Conservation (phyloP, 441 rosid genomes). For the Gossypium trilobum region DNA sequence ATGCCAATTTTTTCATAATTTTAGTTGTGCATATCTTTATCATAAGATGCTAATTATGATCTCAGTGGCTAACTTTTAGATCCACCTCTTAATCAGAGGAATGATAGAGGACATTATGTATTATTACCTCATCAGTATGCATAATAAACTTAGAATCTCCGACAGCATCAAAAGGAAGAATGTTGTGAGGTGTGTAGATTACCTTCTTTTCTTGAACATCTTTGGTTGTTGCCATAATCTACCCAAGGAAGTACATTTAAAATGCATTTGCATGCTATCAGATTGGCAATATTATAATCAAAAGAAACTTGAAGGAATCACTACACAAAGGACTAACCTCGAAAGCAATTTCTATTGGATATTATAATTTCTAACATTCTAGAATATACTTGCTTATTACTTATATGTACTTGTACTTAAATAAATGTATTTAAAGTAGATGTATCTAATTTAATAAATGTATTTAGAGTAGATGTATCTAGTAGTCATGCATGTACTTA, state of each 20-base stretch:
- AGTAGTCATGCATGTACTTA: too few relatives aligned
- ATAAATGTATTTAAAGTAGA: too few relatives aligned
- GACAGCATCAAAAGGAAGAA: constrained; percentile 90
- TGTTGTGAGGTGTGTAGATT: constrained; percentile 86
- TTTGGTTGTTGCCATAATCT: constrained; percentile 96
- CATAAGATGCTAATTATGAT: neutral
- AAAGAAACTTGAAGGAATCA: constrained; percentile 1
- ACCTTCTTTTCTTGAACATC: constrained; percentile 96
- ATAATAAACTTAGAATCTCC: constrained; percentile 80
- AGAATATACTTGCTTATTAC: too few relatives aligned
- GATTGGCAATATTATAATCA: constrained; percentile 8
- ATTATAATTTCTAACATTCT: too few relatives aligned
- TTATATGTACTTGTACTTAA: too few relatives aligned
- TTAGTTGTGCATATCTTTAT: neutral
- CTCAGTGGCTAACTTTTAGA: neutral
- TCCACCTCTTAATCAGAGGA: neutral
- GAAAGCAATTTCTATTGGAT: constrained; percentile 66
- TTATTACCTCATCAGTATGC: constrained; percentile 85
- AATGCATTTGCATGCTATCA: constrained; percentile 6
- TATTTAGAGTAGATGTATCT: too few relatives aligned
- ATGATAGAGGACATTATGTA: neutral
- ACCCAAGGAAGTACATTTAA: constrained; percentile 22
- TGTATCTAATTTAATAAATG: too few relatives aligned
- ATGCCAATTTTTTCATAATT: neutral
- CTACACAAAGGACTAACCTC: constrained; percentile 45